A percentile compares a stretch with the other conserved stretches of the same genome.
Evolutionary conservation across 192 early-diverging fungal species (phyloP).

Genomic region (Powellomyces hirtus): DNA sequence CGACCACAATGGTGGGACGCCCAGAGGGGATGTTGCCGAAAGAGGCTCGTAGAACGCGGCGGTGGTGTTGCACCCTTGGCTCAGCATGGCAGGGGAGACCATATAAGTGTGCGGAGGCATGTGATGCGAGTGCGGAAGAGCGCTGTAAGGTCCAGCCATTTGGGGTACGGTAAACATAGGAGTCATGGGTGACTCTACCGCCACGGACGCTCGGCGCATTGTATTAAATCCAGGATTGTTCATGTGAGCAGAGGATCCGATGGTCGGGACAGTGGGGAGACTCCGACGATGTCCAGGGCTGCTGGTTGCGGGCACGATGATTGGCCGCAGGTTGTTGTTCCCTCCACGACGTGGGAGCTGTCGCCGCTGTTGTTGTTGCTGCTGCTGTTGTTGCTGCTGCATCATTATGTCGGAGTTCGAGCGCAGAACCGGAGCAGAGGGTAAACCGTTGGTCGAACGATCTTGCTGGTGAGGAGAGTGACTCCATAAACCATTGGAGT

Average conservation of each 20-base stretch:
- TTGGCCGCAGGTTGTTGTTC: not conserved
- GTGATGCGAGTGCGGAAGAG: too few relatives aligned
- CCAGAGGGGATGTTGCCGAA: not conserved
- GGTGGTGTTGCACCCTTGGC: not conserved
- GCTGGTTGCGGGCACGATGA: not conserved
- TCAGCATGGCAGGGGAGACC: not conserved
- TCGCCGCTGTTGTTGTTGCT: not conserved
- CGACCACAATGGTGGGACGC: not conserved
- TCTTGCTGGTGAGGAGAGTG: not conserved
- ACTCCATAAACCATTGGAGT: not conserved
- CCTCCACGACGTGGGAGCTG: not conserved
- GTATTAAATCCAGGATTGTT: not conserved
- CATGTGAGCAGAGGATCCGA: not conserved
- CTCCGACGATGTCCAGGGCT: not conserved
- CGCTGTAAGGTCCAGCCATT: too few relatives aligned
- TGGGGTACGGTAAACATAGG: constrained; percentile 1
- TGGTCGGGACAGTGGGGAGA: not conserved
- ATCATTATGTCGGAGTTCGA: not conserved
- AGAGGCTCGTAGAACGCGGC: not conserved
- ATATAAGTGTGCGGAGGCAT: not conserved
- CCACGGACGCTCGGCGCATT: not conserved
- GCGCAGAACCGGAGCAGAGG: not conserved
- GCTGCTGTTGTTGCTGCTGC: too few relatives aligned
- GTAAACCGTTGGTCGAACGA: not conserved
- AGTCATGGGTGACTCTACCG: not conserved